Evolutionary conservation across 768 basidiomycete genomes (phyloP), one percentile per base, ranked within the genome.

Genomic region (Russula sp.): DNA sequence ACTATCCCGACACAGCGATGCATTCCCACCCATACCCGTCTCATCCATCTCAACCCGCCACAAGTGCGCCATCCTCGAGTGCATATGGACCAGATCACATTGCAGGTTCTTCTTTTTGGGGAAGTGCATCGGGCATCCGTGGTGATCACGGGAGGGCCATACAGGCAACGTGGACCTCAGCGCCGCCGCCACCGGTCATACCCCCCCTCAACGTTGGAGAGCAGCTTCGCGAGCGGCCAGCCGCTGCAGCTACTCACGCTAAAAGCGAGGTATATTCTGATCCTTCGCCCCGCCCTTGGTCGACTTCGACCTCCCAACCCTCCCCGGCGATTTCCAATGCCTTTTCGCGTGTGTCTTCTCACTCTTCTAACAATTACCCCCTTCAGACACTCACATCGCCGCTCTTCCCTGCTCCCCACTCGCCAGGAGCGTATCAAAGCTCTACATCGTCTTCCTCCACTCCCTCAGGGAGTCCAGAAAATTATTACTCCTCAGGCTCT

Each of bases 341-440:
- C 27, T 67, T 63, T 18, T 56, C 57, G 14, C 62, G 55, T 32
- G 37, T 60, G 39, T 64, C 58, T 45, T 64, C 58, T 35, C 52
- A 27, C 34, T 64, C 51, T 54, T 66, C 64, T 61, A 54, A 55
- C 59, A 27, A 22, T 40, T 66, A 51, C 39, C 60, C 64, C n/a
- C 59, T 61, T 40, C 66, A 61, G 59, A 57, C 66, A 34, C 66
- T 67, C 27, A 54, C 66, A 18, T 67, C 66, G 32, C 59, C 64
- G 20, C 65, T 67, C 45, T 67, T 67, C 55, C 64, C 66, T n/a
- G 52, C 64, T 27, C 52, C 64, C 40, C 64, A 66, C 53, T 64
- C 65, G 11, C 61, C 63, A 14, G 63, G 61, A 32, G 48, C 49
- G 18, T 66, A 66, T 40, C 63, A 47, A 47, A 61, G 63, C n/a